These are phyloP conservation scores for Cyberlindnera mrakii DNA, from an alignment of 805 yeast species.

Conservation along the genomic window DNA sequence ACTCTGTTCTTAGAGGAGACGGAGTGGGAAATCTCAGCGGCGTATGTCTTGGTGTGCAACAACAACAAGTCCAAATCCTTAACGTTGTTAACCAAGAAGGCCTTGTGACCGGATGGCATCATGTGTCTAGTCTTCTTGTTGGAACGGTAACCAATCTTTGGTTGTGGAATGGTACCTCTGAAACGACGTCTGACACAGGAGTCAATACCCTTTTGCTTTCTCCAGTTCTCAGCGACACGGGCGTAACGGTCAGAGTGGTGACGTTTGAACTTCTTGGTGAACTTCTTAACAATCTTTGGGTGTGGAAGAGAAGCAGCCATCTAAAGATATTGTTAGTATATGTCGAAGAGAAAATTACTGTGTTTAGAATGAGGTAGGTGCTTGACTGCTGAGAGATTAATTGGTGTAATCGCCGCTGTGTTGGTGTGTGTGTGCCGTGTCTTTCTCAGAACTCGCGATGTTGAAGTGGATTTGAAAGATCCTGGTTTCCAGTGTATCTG, in stretches of 20 bases:
- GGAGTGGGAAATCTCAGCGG: conserved; percentile 99
- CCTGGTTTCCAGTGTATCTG: too few relatives aligned
- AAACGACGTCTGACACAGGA: conserved; percentile 99
- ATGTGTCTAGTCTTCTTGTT: conserved; percentile 97
- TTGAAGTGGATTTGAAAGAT: too few relatives aligned
- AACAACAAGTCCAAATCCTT: conserved; percentile 91
- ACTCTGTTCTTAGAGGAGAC: conserved; percentile 98
- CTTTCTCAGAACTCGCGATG: too few relatives aligned
- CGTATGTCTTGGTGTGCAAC: conserved; percentile 97
- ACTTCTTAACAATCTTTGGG: conserved; percentile 99
- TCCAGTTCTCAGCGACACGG: conserved; percentile 99
- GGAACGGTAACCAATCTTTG: conserved; percentile 99
- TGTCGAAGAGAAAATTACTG: background rate
- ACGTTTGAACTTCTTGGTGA: conserved; percentile 98
- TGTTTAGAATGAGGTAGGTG: background rate
- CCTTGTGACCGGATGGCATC: conserved; percentile 97
- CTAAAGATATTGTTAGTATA: conserved; percentile 28
- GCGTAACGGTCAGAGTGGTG: conserved; percentile 99
- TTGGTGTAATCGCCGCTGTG: too few relatives aligned
- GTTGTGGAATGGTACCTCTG: conserved; percentile 99
- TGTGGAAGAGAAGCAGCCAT: conserved; percentile 98
- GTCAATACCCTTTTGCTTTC: conserved; percentile 99
- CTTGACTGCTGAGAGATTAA: too few relatives aligned
- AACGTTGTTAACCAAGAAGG: conserved; percentile 86
- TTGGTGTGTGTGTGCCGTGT: too few relatives aligned